Conservation (phyloP, 1,139 yeast genomes). For the Candida anutae region DNA sequence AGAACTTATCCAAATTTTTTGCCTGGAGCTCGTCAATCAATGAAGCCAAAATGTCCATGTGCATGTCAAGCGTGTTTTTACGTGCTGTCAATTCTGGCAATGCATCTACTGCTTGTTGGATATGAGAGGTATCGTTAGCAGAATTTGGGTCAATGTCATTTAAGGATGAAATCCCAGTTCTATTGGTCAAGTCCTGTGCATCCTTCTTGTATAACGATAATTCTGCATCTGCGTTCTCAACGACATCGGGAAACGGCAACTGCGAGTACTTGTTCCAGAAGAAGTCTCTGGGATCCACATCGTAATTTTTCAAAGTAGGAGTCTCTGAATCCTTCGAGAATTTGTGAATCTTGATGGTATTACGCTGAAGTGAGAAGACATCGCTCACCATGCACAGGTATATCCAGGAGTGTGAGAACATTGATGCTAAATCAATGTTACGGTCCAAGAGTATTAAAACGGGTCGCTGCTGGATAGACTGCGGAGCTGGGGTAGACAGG, state of each 20-base stretch:
- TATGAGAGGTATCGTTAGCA: slow-evolving; percentile 60
- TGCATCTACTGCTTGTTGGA: slow-evolving; percentile 84
- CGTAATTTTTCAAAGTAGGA: slow-evolving; percentile 50
- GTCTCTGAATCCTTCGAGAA: slow-evolving; percentile 30
- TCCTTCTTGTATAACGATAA: slow-evolving; percentile 75
- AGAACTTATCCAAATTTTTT: slow-evolving; percentile 79
- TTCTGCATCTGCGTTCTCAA: slow-evolving; percentile 86
- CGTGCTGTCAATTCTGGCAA: slow-evolving; percentile 88
- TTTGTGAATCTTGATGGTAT: slow-evolving; percentile 48
- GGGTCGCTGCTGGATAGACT: slow-evolving; percentile 44
- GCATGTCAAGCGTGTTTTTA: slow-evolving; percentile 86
- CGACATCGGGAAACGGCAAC: slow-evolving; percentile 95
- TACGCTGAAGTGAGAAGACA: slow-evolving; percentile 73
- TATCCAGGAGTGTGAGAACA: slow-evolving; percentile 97
- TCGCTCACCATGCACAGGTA: slow-evolving; percentile 95
- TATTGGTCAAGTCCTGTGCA: slow-evolving; percentile 76
- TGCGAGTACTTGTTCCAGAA: slow-evolving; percentile 84
- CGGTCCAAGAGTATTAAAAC: slow-evolving; percentile 82
- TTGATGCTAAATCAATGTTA: slow-evolving; percentile 80
- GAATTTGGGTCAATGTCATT: slow-evolving; percentile 66
- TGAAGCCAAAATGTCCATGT: slow-evolving; percentile 89
- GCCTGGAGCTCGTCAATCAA: slow-evolving; percentile 77
- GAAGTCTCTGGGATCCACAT: slow-evolving; percentile 86
- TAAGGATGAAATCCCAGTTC: slow-evolving; percentile 64
- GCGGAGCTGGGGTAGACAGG: slow-evolving; percentile 33